Base-by-base conservation (phyloP, 1,139 yeast species). In the Candida neerlandica region DNA sequence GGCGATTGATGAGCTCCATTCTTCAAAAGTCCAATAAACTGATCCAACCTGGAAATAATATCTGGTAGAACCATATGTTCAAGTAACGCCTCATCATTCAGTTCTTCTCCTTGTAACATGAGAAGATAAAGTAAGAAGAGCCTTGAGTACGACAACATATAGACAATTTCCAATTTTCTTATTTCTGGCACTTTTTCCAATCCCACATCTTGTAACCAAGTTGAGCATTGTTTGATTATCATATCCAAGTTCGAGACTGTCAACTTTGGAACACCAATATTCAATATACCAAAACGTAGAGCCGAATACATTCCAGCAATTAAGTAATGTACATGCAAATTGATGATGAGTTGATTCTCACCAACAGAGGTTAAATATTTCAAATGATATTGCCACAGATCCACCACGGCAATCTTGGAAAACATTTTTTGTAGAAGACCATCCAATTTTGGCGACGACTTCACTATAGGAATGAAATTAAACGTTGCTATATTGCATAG, bases 51-150 rank as follows among this genome's bases (percentile, higher is more conserved):
- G 1, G 59, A 48, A 39, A 67, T 61, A 14, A 67, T 53, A 16
- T 52, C 58, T 1, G 74, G 70, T 19, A 33, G 14, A 4, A 68
- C 55, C 2, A 67, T 51, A 33, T 51, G 47, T 21, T 55, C 58
- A 18, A 60, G 53, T 27, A 63, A 48, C 4, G 50, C 60, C 9
- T 58, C 59, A 15, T 67, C 65, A 27, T 59, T 58, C 14, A 53
- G 51, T 18, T 70, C 75, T 55, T 75, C 80, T 11, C 65, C 61
- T 53, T 75, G 79, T 19, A 75, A 57, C 44, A 73, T 58, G 27
- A 70, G 58, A 3, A 73, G 50, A 47, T 69, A 70, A 6, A 66
- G 56, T 54, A 73, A 53, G 46, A 62, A 73, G 38, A 69, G 59
- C 43, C 66, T 61, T 34, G 70, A 60, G 51, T 71, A 72, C 34